Percentiles rank a stretch among this genome's conserved stretches.
Evolutionary conservation across 2,329 filamentous ascomycete species (phyloP).

Genomic region (Samsoniella hepiali): DNA sequence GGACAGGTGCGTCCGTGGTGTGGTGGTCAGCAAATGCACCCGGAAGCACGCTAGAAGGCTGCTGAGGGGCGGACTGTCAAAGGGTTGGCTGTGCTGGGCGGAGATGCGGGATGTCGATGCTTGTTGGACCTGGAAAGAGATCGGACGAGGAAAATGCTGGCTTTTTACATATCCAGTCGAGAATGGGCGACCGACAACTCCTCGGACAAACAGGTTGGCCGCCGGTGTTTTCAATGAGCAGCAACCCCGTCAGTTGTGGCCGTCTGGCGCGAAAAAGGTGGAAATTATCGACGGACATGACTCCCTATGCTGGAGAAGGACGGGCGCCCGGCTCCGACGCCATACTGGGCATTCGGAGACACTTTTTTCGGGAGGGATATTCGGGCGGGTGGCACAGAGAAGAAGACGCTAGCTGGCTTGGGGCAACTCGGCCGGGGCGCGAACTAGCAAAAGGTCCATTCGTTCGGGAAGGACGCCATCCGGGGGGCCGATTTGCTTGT

Average conservation of each 20-base stretch:
- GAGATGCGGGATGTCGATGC: not conserved
- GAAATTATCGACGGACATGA: constrained; percentile 14
- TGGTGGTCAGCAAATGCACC: constrained; percentile 3
- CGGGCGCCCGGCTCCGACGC: not conserved
- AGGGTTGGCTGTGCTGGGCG: not conserved
- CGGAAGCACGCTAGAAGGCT: not conserved
- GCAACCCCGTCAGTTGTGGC: not conserved
- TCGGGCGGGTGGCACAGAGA: not conserved
- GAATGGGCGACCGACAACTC: not conserved
- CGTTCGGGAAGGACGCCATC: not conserved
- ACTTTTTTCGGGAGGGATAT: not conserved
- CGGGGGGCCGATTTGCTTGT: not conserved
- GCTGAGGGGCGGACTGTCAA: not conserved
- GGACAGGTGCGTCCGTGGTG: not conserved
- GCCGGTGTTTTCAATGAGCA: not conserved
- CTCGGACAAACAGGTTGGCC: not conserved
- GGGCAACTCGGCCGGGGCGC: not conserved
- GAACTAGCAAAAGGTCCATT: not conserved
- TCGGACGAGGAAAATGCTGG: not conserved
- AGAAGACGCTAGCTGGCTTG: constrained; percentile 13
- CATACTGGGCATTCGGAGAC: not conserved
- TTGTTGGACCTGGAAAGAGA: not conserved
- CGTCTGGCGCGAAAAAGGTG: constrained; percentile 7
- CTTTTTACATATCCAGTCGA: constrained; percentile 2
- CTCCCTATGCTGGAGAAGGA: not conserved